These are phyloP conservation scores for Camelina hispida DNA, from an alignment of 345 rosid genomes.

Conservation along the genomic window DNA sequence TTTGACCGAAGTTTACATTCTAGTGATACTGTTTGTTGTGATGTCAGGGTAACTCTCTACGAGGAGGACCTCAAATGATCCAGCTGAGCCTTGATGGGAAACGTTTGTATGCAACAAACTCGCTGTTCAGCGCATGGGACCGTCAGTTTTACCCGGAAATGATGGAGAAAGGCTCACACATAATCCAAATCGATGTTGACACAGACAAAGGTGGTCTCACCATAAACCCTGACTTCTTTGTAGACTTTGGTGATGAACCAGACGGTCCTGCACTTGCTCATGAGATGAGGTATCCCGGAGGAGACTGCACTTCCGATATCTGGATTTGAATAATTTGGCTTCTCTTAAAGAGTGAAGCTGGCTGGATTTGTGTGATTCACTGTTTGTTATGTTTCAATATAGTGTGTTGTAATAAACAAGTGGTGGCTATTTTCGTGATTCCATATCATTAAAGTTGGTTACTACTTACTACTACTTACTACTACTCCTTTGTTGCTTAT, in stretches of 20 bases:
- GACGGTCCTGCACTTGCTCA: slow-evolving; percentile 87
- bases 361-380: not conserved
- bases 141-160: slow-evolving; percentile 79
- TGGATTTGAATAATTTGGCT: slow-evolving; percentile 50
- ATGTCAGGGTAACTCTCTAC: slow-evolving; percentile 59
- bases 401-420: not conserved
- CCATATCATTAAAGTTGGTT: not conserved
- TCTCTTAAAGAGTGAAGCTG: not conserved
- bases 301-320: slow-evolving; percentile 91
- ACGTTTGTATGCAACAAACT: slow-evolving; percentile 85
- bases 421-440: not conserved
- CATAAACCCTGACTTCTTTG: slow-evolving; percentile 71
- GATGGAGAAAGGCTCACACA: slow-evolving; percentile 81
- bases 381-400: not conserved
- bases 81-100: slow-evolving; percentile 88
- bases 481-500: not conserved
- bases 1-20: not conserved
- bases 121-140: slow-evolving; percentile 85
- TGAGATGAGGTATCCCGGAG: slow-evolving; percentile 92
- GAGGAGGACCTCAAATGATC: slow-evolving; percentile 95
- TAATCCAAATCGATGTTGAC: slow-evolving; percentile 78
- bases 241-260: slow-evolving; percentile 82
- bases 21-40: not conserved
- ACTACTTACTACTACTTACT: too few species aligned
- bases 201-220: slow-evolving; percentile 73